Percentiles rank a stretch among this genome's conserved stretches.
phyloP scores from a whole-genome alignment of 768 basidiomycete species.

The Rhodosporidiobolus sp. region DNA sequence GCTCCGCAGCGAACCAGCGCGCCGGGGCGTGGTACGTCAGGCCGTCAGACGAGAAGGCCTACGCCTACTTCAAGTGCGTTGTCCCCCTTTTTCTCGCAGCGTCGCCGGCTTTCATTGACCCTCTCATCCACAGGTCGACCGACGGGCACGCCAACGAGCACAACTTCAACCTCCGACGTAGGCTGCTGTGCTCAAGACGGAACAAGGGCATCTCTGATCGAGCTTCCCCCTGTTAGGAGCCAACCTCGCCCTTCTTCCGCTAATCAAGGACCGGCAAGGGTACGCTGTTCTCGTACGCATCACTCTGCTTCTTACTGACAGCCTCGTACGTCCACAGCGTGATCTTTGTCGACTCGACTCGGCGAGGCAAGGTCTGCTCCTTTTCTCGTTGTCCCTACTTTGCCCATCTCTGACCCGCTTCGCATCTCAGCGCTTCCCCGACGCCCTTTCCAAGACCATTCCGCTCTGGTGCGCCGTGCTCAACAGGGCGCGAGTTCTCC shows the following conservation, averaged over 20 bases:
- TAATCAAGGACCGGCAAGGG: conserved; percentile 61
- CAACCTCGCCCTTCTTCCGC: conserved; percentile 71
- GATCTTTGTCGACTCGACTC: conserved; percentile 85
- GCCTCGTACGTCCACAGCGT: conserved; percentile 54
- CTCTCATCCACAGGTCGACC: conserved; percentile 30
- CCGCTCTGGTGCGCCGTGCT: conserved; percentile 92
- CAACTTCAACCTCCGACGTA: conserved; percentile 72
- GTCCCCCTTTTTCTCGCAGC: neutral
- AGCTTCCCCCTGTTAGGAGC: conserved; percentile 53
- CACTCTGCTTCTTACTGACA: too few relatives aligned
- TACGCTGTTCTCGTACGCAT: conserved; percentile 47
- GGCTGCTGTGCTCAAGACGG: conserved; percentile 88
- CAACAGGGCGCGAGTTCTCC: conserved; percentile 54
- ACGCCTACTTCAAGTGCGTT: conserved; percentile 11
- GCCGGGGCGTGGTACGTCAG: conserved; percentile 93
- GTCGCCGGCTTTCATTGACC: conserved; percentile 41
- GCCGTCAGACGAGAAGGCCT: conserved; percentile 58
- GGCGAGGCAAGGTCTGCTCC: conserved; percentile 67
- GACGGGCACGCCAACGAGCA: conserved; percentile 42
- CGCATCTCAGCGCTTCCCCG: conserved; percentile 64
- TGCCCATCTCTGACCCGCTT: neutral
- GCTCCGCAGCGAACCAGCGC: conserved; percentile 72
- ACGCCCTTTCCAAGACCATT: conserved; percentile 86
- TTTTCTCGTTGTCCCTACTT: neutral
- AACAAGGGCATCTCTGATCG: neutral